Conservation (phyloP, 352 stramenopile species). For the Phytopythium kandeliae region DNA sequence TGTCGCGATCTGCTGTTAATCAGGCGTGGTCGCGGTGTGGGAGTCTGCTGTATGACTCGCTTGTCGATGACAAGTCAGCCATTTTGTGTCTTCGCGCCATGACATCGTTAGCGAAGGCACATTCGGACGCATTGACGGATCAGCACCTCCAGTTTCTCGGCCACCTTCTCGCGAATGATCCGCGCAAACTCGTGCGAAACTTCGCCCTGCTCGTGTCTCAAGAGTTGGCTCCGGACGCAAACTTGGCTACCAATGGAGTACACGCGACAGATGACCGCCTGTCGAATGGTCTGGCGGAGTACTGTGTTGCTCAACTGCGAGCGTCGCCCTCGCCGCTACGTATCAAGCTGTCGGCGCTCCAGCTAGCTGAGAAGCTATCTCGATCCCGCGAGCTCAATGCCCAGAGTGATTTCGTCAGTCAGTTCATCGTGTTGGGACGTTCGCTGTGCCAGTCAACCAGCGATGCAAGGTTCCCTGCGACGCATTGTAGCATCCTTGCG, state of each 20-base stretch:
- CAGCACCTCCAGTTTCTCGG: conserved; percentile 27
- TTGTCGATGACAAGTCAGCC: conserved; percentile 27
- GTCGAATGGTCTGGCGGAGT: conserved; percentile 5
- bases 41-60: conserved; percentile 24
- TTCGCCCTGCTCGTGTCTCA: conserved; percentile 26
- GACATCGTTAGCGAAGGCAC: conserved; percentile 20
- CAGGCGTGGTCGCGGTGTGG: conserved; percentile 39
- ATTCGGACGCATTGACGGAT: conserved; percentile 11
- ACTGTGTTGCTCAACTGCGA: neutral
- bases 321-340: conserved; percentile 2
- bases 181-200: conserved; percentile 21
- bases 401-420: neutral
- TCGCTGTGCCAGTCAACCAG: conserved; percentile 9
- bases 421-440: neutral
- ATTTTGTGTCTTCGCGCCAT: conserved; percentile 22
- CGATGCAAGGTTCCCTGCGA: conserved; percentile 19
- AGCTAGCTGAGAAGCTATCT: conserved; percentile 24
- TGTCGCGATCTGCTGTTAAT: neutral
- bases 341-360: conserved; percentile 25
- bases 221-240: conserved; percentile 11
- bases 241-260: neutral
- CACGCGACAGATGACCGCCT: conserved; percentile 11
- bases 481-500: conserved; percentile 17
- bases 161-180: conserved; percentile 24
- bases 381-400: neutral